These are phyloP conservation scores for Neobulgaria alba DNA, from an alignment of 2,329 filamentous ascomycete genomes.

Conservation along the genomic window DNA sequence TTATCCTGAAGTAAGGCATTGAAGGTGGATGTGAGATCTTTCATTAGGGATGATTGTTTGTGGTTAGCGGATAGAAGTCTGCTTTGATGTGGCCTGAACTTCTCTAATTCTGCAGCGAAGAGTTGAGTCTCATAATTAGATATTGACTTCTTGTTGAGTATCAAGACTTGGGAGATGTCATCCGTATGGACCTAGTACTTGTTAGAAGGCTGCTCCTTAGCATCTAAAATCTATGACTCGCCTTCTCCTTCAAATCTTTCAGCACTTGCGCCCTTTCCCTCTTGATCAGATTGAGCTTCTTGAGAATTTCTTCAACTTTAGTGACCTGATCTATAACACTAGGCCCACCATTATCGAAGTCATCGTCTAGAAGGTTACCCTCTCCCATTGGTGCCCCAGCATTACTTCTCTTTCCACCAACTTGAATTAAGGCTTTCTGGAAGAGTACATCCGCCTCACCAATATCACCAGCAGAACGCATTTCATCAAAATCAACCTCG, in stretches of 20 bases:
- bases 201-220: slow-evolving; percentile 7
- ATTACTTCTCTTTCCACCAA: slow-evolving; percentile 51
- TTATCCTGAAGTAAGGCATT: slow-evolving; percentile 87
- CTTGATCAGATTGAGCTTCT: slow-evolving; percentile 88
- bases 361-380: slow-evolving; percentile 79
- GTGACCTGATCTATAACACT: slow-evolving; percentile 86
- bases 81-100: slow-evolving; percentile 88
- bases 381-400: slow-evolving; percentile 48
- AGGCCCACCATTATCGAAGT: slow-evolving; percentile 71
- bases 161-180: slow-evolving; percentile 94
- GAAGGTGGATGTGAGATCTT: slow-evolving; percentile 83
- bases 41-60: slow-evolving; percentile 90
- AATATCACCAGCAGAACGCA: slow-evolving; percentile 79
- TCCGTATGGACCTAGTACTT: slow-evolving; percentile 72
- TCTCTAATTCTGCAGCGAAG: slow-evolving; percentile 94
- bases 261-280: slow-evolving; percentile 83
- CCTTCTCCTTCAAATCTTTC: slow-evolving; percentile 97
- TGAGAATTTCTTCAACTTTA: slow-evolving; percentile 80
- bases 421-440: slow-evolving; percentile 75
- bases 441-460: slow-evolving; percentile 86
- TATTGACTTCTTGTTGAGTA: slow-evolving; percentile 95
- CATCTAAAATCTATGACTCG: slow-evolving; percentile 32
- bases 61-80: slow-evolving; percentile 87
- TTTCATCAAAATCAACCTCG: slow-evolving; percentile 85
- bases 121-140: slow-evolving; percentile 84